phyloP scores from a whole-genome alignment of 495 filamentous ascomycete species.

The Chaetomium fimeti region DNA sequence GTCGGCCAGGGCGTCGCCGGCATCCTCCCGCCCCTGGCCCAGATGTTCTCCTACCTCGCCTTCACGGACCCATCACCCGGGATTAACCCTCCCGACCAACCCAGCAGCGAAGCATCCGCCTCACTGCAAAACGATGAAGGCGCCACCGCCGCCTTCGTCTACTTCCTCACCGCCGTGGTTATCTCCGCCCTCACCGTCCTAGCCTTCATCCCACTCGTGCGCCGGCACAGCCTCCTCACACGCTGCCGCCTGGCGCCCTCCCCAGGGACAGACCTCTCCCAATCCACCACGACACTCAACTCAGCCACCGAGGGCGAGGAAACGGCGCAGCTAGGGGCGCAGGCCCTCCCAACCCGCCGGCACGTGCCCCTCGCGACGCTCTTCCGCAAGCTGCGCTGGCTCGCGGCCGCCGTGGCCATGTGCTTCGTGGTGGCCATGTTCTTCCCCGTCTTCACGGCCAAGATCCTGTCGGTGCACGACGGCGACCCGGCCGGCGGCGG shows the following conservation, averaged over 20 bases:
- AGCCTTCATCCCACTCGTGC: conserved; percentile 51
- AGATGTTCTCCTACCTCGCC: conserved; percentile 76
- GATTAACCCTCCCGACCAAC: not conserved
- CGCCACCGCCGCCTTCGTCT: conserved; percentile 72
- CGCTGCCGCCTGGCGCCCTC: conserved; percentile 37
- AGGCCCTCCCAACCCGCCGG: conserved; percentile 48
- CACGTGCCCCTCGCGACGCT: conserved; percentile 64
- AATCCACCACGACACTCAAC: conserved; percentile 41
- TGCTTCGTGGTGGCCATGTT: conserved; percentile 87
- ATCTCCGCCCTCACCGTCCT: conserved; percentile 59
- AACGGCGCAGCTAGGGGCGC: too few species aligned
- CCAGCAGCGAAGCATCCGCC: conserved; percentile 12
- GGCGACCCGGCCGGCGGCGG: conserved; percentile 42
- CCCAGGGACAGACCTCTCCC: conserved; percentile 33
- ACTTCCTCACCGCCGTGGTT: conserved; percentile 83
- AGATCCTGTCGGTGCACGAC: conserved; percentile 68
- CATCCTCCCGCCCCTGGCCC: conserved; percentile 83
- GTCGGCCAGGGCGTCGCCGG: conserved; percentile 89
- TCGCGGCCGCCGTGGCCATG: conserved; percentile 67
- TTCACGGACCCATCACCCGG: conserved; percentile 39
- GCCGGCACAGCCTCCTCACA: conserved; percentile 44
- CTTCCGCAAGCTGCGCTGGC: conserved; percentile 70
- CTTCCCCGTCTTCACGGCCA: conserved; percentile 86
- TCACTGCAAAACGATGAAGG: conserved; percentile 32
- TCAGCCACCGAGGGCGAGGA: conserved; percentile 34